Conservation (phyloP, 73 alveolate species). For the Tetrahymena elliotti region DNA sequence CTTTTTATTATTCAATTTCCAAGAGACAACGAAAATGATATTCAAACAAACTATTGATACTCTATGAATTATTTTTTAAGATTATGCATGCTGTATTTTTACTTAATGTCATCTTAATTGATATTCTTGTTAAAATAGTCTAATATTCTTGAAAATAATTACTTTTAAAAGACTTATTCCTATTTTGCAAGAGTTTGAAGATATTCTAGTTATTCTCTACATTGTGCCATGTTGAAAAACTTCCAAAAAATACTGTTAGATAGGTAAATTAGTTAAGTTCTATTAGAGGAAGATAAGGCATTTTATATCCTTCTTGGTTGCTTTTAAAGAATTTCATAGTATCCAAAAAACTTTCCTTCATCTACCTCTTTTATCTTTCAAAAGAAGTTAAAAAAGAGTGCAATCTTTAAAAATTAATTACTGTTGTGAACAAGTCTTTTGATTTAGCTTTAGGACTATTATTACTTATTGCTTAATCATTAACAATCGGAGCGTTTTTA, state of each 20-base stretch:
- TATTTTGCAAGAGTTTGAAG: neutral
- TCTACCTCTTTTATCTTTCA: neutral
- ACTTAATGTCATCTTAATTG: too few species aligned
- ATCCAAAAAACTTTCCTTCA: neutral
- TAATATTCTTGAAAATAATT: too few species aligned
- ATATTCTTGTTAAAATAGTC: too few species aligned
- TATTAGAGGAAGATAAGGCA: neutral
- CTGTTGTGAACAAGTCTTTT: neutral
- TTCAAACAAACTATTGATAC: too few species aligned
- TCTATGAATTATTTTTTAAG: too few species aligned
- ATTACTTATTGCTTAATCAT: neutral
- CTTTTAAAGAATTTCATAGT: neutral
- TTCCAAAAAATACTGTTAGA: neutral
- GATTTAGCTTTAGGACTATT: neutral
- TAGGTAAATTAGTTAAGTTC: neutral
- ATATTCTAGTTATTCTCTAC: neutral
- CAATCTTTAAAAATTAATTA: neutral
- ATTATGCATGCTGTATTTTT: too few species aligned
- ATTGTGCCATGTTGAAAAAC: neutral
- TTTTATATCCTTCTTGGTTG: neutral
- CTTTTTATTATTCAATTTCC: too few species aligned
- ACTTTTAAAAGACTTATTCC: neutral
- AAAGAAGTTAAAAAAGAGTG: neutral
- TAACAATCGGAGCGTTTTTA: neutral
- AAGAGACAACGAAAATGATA: too few species aligned